Evolutionary conservation across 106 monocot genomes (phyloP), one percentile per base, ranked within the genome.

Genomic region (Allium sativum): DNA sequence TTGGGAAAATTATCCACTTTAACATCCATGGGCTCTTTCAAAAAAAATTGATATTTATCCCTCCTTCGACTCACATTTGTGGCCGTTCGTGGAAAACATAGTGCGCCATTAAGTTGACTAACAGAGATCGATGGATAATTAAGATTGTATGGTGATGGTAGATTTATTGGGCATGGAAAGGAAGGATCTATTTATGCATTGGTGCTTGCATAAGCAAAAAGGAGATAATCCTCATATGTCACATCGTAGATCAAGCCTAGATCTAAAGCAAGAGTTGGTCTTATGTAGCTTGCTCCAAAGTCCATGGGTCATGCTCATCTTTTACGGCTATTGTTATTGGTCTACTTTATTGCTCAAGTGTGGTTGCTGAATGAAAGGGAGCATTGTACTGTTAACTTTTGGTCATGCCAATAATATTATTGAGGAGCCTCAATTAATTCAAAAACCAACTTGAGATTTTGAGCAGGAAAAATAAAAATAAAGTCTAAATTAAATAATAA

Each of bases 241-340:
- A 82, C 82, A 19, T 93, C 85, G 73, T 93, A 88, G 48, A 93
- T 48, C 7, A 88, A 75, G 51, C 93, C 88, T 10, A 84, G 88
- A 52, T 88, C 75, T 3, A 65, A 48, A 2, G 93, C 88, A 51
- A 77, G 75, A 8, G 11, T 67, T 17, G 80, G 84, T 59, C 79
- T 57, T 1, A 93, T 8, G 44, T 93, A 84, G 55, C 93, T 88
- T 19, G 85, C 72, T 18, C 93, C 88, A 11, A 50, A 70, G 12
- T 80, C 85, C 69, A 93, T 65, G 42, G 88, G 88, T 21, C 84
- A 72, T 10, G 88, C 84, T 7, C 21, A 0, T 63, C 14, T 17
- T 77, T 77, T 1, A 66, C 61, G 3, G 73, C 79, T 7, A 71
- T 76, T 16, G 59, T 68, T 31, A 93, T 53, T 16, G 70, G 79